Base-by-base conservation (phyloP, 805 yeast genomes). In the Spathaspora boniae region DNA sequence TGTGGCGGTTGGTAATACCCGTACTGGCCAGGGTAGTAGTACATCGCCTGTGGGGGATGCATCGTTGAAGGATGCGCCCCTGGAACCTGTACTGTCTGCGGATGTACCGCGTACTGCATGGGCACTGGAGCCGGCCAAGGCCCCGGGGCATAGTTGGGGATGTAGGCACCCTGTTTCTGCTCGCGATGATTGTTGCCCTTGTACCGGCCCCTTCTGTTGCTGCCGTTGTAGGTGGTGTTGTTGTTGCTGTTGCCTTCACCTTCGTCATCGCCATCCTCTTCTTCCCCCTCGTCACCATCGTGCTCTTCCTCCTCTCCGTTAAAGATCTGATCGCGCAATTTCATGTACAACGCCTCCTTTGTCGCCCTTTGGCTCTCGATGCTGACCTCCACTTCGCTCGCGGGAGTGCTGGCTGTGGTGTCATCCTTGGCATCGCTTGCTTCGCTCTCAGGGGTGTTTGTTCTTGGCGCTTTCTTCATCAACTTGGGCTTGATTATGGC, bases 241-340 rank as follows among this genome's bases (percentile, higher is more conserved):
- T 31, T 33, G 14, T 31, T 28, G 9, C 33, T 42, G 11, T 31
- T 24, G 16, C 27, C 31, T 9, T 32, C 36, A 5, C 15, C 40
- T 9, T 32, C 37, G 12, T 32, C 26, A 9, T 29, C 35, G 14
- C 37, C 40, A 4, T 35, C 35, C 6, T 41, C 42, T 11, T 39
- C 48, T 9, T 39, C 41, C 28, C 35, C 42, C 3, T 41, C 52
- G n/a, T 45, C 47, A 4, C 44, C 52, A 7, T 45, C 43, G 2
- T 37, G 37, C 5, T 34, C 40, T 6, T 41, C 48, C 4, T 41
- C 43, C 8, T 36, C 43, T n/a, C 38, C 37, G 11, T 42, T 41
- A 41, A 68, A 66, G 16, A 68, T 68, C 29, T 66, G 48, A 18
- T 60, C 65, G 21, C 72, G 47, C 8, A 67, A 59, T 41, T 60